Evolutionary conservation across 2,329 filamentous ascomycete species (phyloP).

Genomic region (Apiospora pterosperma): DNA sequence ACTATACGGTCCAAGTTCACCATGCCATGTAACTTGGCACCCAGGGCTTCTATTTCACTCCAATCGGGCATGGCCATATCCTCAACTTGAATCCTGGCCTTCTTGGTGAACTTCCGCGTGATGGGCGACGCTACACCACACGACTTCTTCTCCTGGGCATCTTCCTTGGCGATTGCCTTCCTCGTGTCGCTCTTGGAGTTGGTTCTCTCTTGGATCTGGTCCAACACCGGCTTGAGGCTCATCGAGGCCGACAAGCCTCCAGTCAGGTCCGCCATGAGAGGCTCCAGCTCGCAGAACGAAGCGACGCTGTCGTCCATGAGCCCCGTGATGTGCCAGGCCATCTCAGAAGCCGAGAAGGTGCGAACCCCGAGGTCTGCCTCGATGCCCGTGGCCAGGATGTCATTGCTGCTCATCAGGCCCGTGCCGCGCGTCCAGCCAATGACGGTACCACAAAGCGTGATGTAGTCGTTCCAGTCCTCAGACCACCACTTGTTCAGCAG

Average conservation of each 20-base stretch:
- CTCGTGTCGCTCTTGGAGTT: constrained; percentile 17
- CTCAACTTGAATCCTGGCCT: constrained; percentile 14
- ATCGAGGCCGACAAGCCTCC: constrained; percentile 31
- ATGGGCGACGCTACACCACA: constrained; percentile 58
- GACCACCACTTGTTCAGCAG: constrained; percentile 31
- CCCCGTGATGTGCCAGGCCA: constrained; percentile 36
- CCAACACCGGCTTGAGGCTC: constrained; percentile 21
- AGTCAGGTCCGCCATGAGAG: constrained; percentile 34
- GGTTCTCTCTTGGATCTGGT: constrained; percentile 16
- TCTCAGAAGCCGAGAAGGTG: constrained; percentile 38
- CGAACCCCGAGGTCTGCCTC: constrained; percentile 28
- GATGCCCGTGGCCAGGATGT: constrained; percentile 34
- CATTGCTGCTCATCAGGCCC: constrained; percentile 38
- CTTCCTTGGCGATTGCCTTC: constrained; percentile 21
- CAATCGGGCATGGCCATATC: constrained; percentile 25
- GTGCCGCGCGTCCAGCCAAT: constrained; percentile 45
- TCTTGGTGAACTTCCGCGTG: constrained; percentile 3
- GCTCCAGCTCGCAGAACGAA: constrained; percentile 27
- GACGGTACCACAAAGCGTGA: constrained; percentile 35
- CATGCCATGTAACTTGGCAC: constrained; percentile 29
- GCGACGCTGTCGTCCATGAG: constrained; percentile 27
- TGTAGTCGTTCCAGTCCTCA: constrained; percentile 33
- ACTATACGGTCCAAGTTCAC: constrained; percentile 33
- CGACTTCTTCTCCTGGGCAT: constrained; percentile 47
- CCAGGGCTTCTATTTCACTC: constrained; percentile 16